Evolutionary conservation across 805 yeast species (phyloP).

Genomic region (Saturnispora halmiae): DNA sequence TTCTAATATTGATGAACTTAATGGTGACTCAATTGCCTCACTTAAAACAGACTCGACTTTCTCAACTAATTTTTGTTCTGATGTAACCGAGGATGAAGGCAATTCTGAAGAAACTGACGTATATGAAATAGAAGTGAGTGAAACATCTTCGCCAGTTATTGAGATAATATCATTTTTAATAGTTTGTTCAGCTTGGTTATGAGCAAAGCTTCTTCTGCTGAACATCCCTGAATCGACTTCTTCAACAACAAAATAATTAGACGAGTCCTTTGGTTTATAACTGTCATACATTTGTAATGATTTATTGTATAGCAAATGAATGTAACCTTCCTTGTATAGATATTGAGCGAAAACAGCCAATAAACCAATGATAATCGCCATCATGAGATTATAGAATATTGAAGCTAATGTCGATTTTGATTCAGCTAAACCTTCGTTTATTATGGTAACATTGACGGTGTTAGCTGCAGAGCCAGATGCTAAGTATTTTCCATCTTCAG

Average conservation of each 20-base stretch:
- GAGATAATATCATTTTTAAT: slow-evolving; percentile 10
- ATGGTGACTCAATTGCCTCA: not conserved
- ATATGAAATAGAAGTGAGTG: not conserved
- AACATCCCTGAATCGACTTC: slow-evolving; percentile 16
- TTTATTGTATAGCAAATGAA: slow-evolving; percentile 18
- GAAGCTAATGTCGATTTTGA: slow-evolving; percentile 30
- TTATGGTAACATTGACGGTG: slow-evolving; percentile 50
- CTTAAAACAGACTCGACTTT: not conserved
- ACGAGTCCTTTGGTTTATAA: slow-evolving; percentile 25
- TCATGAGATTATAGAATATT: slow-evolving; percentile 21
- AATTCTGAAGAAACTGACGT: not conserved
- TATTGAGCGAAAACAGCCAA: slow-evolving; percentile 23
- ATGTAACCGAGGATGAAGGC: not conserved
- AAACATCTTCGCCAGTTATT: slow-evolving; percentile 5
- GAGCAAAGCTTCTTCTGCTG: not conserved
- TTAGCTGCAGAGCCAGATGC: slow-evolving; percentile 76
- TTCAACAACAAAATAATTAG: slow-evolving; percentile 28
- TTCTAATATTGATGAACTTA: not conserved
- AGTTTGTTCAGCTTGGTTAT: slow-evolving; percentile 1
- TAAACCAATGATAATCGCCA: slow-evolving; percentile 19
- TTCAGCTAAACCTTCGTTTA: slow-evolving; percentile 43
- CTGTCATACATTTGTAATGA: slow-evolving; percentile 18
- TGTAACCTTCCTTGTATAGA: slow-evolving; percentile 24
- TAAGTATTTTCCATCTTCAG: slow-evolving; percentile 55
- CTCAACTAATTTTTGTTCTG: not conserved